phyloP scores from a whole-genome alignment of 352 stramenopile genomes.

The Globisporangium nodosum region DNA sequence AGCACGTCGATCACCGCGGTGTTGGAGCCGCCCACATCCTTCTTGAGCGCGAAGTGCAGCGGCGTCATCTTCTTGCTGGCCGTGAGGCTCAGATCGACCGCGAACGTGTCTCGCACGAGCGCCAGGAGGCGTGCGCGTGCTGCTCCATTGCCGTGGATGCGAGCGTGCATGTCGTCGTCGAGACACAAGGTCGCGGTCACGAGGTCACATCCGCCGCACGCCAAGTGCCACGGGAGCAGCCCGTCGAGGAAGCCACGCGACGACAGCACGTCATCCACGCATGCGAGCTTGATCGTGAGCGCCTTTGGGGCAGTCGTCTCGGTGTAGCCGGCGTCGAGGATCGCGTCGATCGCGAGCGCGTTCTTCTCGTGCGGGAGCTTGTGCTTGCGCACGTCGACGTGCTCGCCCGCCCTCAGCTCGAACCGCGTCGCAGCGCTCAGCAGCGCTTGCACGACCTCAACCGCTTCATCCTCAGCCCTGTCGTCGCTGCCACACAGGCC shows the following conservation, averaged over 20 bases:
- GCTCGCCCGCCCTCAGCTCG: constrained; percentile 21
- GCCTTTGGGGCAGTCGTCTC: constrained; percentile 25
- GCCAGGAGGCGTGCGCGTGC: constrained; percentile 33
- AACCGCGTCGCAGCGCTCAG: constrained; percentile 20
- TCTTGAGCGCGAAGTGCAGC: constrained; percentile 48
- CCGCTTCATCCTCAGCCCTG: constrained; percentile 1
- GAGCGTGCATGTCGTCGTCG: constrained; percentile 36
- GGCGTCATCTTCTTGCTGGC: constrained; percentile 32
- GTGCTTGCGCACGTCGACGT: constrained; percentile 53
- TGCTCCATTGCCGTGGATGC: constrained; percentile 32
- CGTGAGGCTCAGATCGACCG: constrained; percentile 24
- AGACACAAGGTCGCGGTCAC: constrained; percentile 32
- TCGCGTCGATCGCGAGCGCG: constrained; percentile 44
- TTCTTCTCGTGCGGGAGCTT: constrained; percentile 44
- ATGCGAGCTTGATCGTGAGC: constrained; percentile 33
- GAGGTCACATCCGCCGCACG: constrained; percentile 47
- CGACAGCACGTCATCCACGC: constrained; percentile 23
- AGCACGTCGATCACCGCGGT: constrained; percentile 41
- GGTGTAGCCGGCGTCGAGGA: constrained; percentile 38
- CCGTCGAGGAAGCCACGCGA: constrained; percentile 22
- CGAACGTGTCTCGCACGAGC: constrained; percentile 26
- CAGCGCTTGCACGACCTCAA: constrained; percentile 30
- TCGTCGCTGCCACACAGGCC: constrained; percentile 34
- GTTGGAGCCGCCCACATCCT: constrained; percentile 42
- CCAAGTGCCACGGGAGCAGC: constrained; percentile 57